Percentiles rank a stretch among this genome's conserved stretches.
Conservation (phyloP, 805 yeast species). For the Lachancea dasiensis region DNA sequence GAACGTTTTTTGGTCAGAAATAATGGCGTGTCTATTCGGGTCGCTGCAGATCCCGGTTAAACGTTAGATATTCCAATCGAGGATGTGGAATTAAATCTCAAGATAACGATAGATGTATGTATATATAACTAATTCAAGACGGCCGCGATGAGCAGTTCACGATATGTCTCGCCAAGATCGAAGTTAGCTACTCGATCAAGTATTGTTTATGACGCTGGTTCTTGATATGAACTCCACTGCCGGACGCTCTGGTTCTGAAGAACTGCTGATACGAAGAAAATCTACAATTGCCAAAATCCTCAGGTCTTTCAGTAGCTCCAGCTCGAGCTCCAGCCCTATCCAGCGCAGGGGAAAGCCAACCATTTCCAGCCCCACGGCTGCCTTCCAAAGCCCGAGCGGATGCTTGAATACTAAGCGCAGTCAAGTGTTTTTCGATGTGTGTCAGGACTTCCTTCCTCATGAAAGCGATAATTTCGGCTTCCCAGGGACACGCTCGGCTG, state of each 20-base stretch:
- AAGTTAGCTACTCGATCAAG: background rate
- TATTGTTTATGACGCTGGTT: background rate
- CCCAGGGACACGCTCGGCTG: background rate
- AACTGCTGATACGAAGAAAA: background rate
- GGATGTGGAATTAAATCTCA: background rate
- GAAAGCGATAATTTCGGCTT: slow-evolving; percentile 2
- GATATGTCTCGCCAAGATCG: background rate
- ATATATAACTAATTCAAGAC: too few relatives aligned
- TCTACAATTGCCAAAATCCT: slow-evolving; percentile 4
- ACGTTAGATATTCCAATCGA: background rate
- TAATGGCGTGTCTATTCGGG: too few relatives aligned
- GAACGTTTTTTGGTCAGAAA: too few relatives aligned
- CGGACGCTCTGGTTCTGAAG: background rate
- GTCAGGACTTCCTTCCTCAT: slow-evolving; percentile 12
- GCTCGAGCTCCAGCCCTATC: background rate
- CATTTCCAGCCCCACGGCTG: slow-evolving; percentile 2
- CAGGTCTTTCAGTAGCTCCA: slow-evolving; percentile 2
- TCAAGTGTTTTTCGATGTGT: slow-evolving; percentile 7
- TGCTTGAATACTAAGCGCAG: background rate
- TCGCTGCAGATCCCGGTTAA: too few relatives aligned
- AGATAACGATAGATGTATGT: background rate
- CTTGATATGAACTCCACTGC: background rate
- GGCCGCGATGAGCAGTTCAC: background rate
- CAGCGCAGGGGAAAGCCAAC: slow-evolving; percentile 1
- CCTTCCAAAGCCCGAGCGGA: background rate